These are phyloP conservation scores for Chalciporus sp. DNA, from an alignment of 1,284 basidiomycete species.

Conservation along the genomic window DNA sequence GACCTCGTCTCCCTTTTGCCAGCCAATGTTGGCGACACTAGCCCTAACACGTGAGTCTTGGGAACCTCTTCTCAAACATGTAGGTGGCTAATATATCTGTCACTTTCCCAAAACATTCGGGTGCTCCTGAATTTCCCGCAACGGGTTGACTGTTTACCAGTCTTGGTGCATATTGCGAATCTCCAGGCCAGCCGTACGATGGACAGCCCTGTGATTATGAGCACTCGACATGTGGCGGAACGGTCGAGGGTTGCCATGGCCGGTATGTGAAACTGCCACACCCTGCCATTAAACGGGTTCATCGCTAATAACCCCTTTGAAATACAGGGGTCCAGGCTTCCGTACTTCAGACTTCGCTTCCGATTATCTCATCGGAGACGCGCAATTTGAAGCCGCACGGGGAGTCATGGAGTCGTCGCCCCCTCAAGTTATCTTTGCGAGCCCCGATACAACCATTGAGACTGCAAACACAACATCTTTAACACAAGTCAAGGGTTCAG, in stretches of 20 bases:
- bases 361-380: slow-evolving; percentile 67
- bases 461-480: slow-evolving; percentile 34
- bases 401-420: slow-evolving; percentile 51
- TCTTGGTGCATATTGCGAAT: slow-evolving; percentile 75
- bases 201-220: slow-evolving; percentile 67
- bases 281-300: not conserved
- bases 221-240: slow-evolving; percentile 75
- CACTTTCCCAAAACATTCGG: not conserved
- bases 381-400: slow-evolving; percentile 67
- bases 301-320: not conserved
- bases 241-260: slow-evolving; percentile 67
- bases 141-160: slow-evolving; percentile 34
- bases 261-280: slow-evolving; percentile 44
- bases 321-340: slow-evolving; percentile 68
- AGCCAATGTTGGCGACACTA: slow-evolving; percentile 81
- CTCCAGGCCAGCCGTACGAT: slow-evolving; percentile 67
- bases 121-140: not conserved
- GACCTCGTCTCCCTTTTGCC: not conserved
- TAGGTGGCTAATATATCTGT: not conserved
- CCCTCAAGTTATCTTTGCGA: slow-evolving; percentile 18
- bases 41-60: slow-evolving; percentile 68
- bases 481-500: slow-evolving; percentile 53
- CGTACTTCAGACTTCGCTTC: slow-evolving; percentile 72
- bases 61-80: not conserved
- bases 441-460: slow-evolving; percentile 23